Conservation (phyloP, 2,329 filamentous ascomycete genomes). For the Aspergillus ochraceus region DNA sequence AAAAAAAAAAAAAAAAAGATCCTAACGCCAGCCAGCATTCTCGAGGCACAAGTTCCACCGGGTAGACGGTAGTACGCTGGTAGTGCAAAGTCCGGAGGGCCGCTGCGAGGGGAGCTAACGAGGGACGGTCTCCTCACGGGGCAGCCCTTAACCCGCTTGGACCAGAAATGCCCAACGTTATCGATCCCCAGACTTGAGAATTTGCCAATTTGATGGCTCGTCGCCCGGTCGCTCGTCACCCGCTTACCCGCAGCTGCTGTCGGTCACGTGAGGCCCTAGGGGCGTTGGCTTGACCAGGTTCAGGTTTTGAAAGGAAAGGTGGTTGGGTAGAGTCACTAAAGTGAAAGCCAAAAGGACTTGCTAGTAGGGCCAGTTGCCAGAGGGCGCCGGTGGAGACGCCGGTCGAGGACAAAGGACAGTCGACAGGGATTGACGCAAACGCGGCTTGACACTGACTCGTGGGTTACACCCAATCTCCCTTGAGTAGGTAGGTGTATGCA, state of each 20-base stretch:
- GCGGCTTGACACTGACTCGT: conserved; percentile 9
- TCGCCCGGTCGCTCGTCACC: conserved; percentile 5
- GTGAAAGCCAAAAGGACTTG: too few species aligned
- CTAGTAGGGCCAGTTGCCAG: background rate
- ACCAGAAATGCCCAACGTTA: conserved; percentile 1
- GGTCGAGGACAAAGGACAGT: conserved; percentile 1
- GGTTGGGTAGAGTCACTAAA: too few species aligned
- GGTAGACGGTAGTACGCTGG: background rate
- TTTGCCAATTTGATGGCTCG: background rate
- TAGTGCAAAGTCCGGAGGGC: background rate
- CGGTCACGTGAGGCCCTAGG: conserved; percentile 17
- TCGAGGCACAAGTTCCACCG: background rate
- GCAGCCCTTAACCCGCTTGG: background rate
- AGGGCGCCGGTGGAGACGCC: conserved; percentile 4
- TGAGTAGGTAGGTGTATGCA: background rate
- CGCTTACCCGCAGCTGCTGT: conserved; percentile 20
- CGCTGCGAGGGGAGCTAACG: background rate
- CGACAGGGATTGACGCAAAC: conserved; percentile 7
- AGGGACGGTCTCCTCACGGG: background rate
- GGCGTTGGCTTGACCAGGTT: background rate
- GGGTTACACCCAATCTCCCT: background rate
- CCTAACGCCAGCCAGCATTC: background rate
- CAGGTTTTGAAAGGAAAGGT: too few species aligned
- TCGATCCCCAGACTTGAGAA: background rate
- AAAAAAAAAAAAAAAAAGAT: too few species aligned